These are phyloP conservation scores for Colletotrichum simmondsii DNA, from an alignment of 2,329 filamentous ascomycete species.

Conservation along the genomic window DNA sequence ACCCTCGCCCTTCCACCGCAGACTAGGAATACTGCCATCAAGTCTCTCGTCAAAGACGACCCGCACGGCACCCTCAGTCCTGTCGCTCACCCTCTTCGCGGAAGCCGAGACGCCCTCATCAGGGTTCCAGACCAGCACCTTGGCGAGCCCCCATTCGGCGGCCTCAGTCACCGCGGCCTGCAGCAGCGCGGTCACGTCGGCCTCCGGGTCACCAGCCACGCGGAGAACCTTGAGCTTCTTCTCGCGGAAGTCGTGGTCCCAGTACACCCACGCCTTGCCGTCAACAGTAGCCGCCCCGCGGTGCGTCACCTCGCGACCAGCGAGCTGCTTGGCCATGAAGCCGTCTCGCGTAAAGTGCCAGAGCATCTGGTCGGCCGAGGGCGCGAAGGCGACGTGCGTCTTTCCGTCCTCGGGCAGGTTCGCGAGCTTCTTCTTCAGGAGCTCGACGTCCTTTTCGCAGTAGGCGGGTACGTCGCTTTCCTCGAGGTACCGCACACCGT, in stretches of 20 bases:
- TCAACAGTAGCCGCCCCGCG: slow-evolving; percentile 40
- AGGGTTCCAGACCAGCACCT: slow-evolving; percentile 51
- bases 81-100: slow-evolving; percentile 45
- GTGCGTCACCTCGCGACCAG: slow-evolving; percentile 31
- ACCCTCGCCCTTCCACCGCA: slow-evolving; percentile 47
- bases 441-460: slow-evolving; percentile 41
- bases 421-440: slow-evolving; percentile 36
- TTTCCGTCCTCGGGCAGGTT: slow-evolving; percentile 36
- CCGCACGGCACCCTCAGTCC: slow-evolving; percentile 47
- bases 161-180: slow-evolving; percentile 48
- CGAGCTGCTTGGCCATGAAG: slow-evolving; percentile 40
- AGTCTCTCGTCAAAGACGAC: slow-evolving; percentile 43
- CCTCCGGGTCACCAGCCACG: slow-evolving; percentile 39
- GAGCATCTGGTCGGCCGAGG: slow-evolving; percentile 41
- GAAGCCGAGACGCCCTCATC: slow-evolving; percentile 41
- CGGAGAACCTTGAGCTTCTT: slow-evolving; percentile 44
- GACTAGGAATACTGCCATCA: slow-evolving; percentile 45
- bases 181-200: slow-evolving; percentile 42
- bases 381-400: slow-evolving; percentile 46
- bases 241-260: slow-evolving; percentile 47
- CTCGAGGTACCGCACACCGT: slow-evolving; percentile 38
- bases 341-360: slow-evolving; percentile 47
- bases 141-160: slow-evolving; percentile 41
- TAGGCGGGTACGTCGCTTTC: slow-evolving; percentile 38
- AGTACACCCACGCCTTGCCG: slow-evolving; percentile 45